These are phyloP conservation scores for Geotrichum ghanense DNA, from an alignment of 805 yeast genomes.

Conservation along the genomic window DNA sequence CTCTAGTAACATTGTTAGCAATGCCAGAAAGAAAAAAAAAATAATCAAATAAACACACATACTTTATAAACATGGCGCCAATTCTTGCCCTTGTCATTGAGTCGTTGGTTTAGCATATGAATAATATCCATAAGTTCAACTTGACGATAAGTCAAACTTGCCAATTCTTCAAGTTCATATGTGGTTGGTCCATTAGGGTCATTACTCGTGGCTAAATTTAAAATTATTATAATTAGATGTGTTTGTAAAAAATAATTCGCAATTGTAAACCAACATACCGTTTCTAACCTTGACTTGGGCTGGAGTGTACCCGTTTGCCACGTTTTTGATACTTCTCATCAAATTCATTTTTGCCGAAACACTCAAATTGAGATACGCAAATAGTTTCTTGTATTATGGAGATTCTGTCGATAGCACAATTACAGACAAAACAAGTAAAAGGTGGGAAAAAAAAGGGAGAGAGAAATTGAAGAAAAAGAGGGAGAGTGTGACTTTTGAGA, in stretches of 20 bases:
- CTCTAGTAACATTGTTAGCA: neutral
- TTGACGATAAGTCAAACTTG: slow-evolving; percentile 57
- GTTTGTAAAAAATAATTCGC: neutral
- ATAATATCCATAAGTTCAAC: slow-evolving; percentile 75
- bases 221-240: neutral
- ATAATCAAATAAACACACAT: slow-evolving; percentile 50
- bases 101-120: slow-evolving; percentile 87
- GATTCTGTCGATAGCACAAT: too few species aligned
- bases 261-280: slow-evolving; percentile 15
- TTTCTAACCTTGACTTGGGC: slow-evolving; percentile 83
- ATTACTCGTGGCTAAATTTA: slow-evolving; percentile 62
- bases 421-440: too few species aligned
- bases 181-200: slow-evolving; percentile 79
- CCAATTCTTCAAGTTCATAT: slow-evolving; percentile 71
- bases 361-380: too few species aligned
- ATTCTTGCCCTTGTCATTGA: slow-evolving; percentile 92
- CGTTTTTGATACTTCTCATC: slow-evolving; percentile 87
- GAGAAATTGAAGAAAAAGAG: too few species aligned
- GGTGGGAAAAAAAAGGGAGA: too few species aligned
- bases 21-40: neutral
- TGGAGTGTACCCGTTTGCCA: slow-evolving; percentile 76
- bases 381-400: too few species aligned
- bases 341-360: too few species aligned
- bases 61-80: slow-evolving; percentile 96
- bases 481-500: too few species aligned